Conservation (phyloP, 2,329 filamentous ascomycete species). For the Chrysosporium keratinophilum region DNA sequence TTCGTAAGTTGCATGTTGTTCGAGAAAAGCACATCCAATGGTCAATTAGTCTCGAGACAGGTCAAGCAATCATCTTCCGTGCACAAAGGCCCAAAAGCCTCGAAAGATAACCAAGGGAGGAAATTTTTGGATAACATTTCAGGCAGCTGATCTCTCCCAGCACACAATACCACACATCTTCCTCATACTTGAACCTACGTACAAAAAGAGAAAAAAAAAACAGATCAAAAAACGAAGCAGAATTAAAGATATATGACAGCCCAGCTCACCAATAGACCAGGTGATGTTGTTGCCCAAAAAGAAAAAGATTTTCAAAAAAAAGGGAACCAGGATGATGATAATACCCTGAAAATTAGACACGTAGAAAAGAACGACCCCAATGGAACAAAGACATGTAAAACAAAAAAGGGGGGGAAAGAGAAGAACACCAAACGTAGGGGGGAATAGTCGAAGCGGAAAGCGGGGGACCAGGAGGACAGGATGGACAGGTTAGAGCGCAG, state of each 20-base stretch:
- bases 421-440: slow-evolving; percentile 11
- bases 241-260: slow-evolving; percentile 10
- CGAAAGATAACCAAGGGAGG: not conserved
- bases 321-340: not conserved
- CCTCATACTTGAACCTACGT: slow-evolving; percentile 4
- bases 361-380: slow-evolving; percentile 12
- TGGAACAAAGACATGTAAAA: slow-evolving; percentile 10
- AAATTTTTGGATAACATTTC: not conserved
- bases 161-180: not conserved
- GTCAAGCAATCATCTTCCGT: not conserved
- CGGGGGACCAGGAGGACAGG: slow-evolving; percentile 10
- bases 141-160: not conserved
- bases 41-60: too few species aligned
- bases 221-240: slow-evolving; percentile 18
- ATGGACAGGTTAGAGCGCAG: too few species aligned
- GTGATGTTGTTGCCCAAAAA: slow-evolving; percentile 7
- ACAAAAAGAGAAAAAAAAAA: slow-evolving; percentile 22
- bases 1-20: too few species aligned
- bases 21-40: too few species aligned
- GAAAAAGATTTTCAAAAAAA: not conserved
- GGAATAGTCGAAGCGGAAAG: slow-evolving; percentile 19
- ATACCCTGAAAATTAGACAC: slow-evolving; percentile 1
- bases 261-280: slow-evolving; percentile 6
- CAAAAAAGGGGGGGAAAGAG: slow-evolving; percentile 22
- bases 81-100: not conserved